Conservation (phyloP, 257 asterid genomes). For the Lycium ferocissimum region DNA sequence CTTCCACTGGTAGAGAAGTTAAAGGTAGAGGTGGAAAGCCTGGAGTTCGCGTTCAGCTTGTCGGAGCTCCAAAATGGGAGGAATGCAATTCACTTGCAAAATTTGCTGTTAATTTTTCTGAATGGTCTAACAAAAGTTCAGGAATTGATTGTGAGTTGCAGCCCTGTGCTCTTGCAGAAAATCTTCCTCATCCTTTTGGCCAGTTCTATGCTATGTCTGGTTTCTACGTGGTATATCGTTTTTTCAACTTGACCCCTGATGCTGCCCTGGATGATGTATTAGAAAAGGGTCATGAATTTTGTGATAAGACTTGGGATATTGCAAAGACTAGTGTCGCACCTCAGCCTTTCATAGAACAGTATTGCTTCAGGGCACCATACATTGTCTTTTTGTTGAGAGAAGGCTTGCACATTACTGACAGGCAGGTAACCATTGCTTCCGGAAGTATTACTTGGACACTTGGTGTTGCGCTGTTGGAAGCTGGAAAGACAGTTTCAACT, state of each 20-base stretch:
- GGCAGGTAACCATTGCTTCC: conserved; percentile 70
- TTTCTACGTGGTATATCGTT: conserved; percentile 72
- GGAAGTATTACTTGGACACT: conserved; percentile 99
- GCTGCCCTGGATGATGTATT: conserved; percentile 47
- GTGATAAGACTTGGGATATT: conserved; percentile 65
- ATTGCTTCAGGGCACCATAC: conserved; percentile 82
- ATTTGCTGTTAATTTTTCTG: conserved; percentile 78
- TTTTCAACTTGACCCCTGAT: conserved; percentile 50
- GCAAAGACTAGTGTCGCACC: conserved; percentile 85
- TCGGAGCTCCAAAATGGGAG: conserved; percentile 92
- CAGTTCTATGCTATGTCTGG: conserved; percentile 95
- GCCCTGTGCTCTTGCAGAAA: conserved; percentile 83
- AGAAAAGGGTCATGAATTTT: conserved; percentile 49
- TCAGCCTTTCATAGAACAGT: conserved; percentile 96
- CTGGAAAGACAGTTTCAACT: conserved; percentile 74
- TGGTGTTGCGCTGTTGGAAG: conserved; percentile 95
- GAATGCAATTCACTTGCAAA: conserved; percentile 83
- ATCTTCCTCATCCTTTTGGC: conserved; percentile 82
- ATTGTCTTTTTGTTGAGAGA: conserved; percentile 78
- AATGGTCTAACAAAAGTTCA: conserved; percentile 68
- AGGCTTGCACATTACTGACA: conserved; percentile 87
- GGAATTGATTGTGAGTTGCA: conserved; percentile 79
- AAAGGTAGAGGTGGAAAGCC: conserved; percentile 50
- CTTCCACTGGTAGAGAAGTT: conserved; percentile 54
- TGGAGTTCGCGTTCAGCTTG: conserved; percentile 62